Percentiles rank a stretch among this genome's conserved stretches.
Evolutionary conservation across 1,139 yeast species (phyloP).

Genomic region (Kluyveromyces marxianus): DNA sequence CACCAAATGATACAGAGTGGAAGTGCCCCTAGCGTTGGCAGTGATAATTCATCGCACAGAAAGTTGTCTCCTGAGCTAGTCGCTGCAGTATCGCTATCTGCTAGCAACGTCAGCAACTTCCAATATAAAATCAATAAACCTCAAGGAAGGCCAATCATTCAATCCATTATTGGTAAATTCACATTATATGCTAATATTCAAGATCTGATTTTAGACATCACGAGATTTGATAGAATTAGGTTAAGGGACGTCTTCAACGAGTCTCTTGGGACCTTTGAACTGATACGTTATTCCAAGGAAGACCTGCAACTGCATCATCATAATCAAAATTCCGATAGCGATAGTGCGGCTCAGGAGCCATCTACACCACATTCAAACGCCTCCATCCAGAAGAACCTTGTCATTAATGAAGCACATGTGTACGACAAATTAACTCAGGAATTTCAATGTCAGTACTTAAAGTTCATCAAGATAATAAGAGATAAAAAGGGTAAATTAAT

Average conservation of each 20-base stretch:
- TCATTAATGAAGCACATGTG: constrained; percentile 10
- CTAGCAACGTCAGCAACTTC: not conserved
- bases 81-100: not conserved
- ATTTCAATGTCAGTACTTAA: constrained; percentile 21
- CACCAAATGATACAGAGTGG: not conserved
- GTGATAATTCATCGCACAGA: not conserved
- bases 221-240: constrained; percentile 6
- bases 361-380: constrained; percentile 1
- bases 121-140: constrained; percentile 6
- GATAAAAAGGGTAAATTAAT: constrained; percentile 33
- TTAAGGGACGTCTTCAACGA: constrained; percentile 5
- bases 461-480: constrained; percentile 35
- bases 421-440: constrained; percentile 19
- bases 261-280: constrained; percentile 2
- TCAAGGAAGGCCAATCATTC: constrained; percentile 8
- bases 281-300: constrained; percentile 3
- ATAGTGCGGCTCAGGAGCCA: not conserved
- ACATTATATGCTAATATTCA: constrained; percentile 7
- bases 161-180: constrained; percentile 7
- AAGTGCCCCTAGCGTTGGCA: not conserved
- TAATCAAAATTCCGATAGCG: not conserved
- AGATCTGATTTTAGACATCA: constrained; percentile 7
- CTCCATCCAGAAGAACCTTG: constrained; percentile 7
- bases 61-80: not conserved
- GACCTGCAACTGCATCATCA: constrained; percentile 3